phyloP scores from a whole-genome alignment of 495 filamentous ascomycete species.

The Penicillium roqueforti region DNA sequence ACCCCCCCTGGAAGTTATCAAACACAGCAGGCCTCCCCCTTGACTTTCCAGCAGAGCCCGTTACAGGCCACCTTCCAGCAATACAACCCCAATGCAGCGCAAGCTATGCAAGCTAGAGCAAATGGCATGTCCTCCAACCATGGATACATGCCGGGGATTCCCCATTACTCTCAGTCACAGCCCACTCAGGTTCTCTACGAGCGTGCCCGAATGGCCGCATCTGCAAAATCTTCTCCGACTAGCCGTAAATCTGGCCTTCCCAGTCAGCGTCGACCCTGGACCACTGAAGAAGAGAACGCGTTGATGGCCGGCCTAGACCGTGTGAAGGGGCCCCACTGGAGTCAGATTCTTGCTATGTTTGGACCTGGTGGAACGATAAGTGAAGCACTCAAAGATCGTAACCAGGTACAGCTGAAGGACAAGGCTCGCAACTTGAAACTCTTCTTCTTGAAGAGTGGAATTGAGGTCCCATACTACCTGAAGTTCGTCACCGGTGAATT shows the following conservation, averaged over 20 bases:
- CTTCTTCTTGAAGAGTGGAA: slow-evolving; percentile 90
- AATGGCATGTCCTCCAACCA: slow-evolving; percentile 40
- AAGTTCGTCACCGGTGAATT: slow-evolving; percentile 90
- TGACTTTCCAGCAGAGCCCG: slow-evolving; percentile 42
- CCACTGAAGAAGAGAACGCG: slow-evolving; percentile 84
- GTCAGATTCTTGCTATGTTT: slow-evolving; percentile 86
- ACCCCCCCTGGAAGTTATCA: slow-evolving; percentile 38
- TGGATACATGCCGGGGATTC: slow-evolving; percentile 50
- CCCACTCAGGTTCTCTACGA: slow-evolving; percentile 79
- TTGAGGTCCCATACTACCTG: slow-evolving; percentile 88
- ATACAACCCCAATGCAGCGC: slow-evolving; percentile 39
- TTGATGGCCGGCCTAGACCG: slow-evolving; percentile 88
- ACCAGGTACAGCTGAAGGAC: slow-evolving; percentile 93
- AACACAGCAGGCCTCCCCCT: slow-evolving; percentile 26
- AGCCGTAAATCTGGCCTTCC: slow-evolving; percentile 71
- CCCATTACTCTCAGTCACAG: slow-evolving; percentile 64
- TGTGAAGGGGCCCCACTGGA: slow-evolving; percentile 94
- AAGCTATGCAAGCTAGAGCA: slow-evolving; percentile 30
- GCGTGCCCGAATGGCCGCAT: slow-evolving; percentile 74
- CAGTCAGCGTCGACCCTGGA: slow-evolving; percentile 86
- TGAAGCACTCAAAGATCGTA: slow-evolving; percentile 84
- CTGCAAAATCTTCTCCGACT: slow-evolving; percentile 71
- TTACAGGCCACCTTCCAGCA: slow-evolving; percentile 45
- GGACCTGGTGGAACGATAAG: slow-evolving; percentile 78
- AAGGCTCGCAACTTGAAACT: slow-evolving; percentile 93